phyloP scores from a whole-genome alignment of 2,329 filamentous ascomycete species.

The Fusarium temperatum region DNA sequence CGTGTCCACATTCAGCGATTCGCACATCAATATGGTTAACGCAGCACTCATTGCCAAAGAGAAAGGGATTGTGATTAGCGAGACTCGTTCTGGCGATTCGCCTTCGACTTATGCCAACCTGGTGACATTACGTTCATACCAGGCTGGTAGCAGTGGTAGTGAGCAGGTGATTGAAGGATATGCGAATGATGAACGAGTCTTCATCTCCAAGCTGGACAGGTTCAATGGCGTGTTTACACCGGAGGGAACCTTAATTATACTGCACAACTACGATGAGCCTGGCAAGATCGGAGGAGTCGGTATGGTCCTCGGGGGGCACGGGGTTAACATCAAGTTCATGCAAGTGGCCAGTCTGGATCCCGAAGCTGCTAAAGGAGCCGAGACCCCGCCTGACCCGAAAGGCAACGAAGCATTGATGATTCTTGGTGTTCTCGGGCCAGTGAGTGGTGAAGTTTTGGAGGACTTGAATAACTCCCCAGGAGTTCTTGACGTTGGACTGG shows the following conservation, averaged over 20 bases:
- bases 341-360: constrained; percentile 67
- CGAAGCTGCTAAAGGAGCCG: constrained; percentile 34
- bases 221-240: constrained; percentile 80
- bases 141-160: constrained; percentile 41
- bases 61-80: constrained; percentile 80
- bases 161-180: constrained; percentile 70
- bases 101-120: constrained; percentile 73
- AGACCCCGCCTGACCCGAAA: constrained; percentile 39
- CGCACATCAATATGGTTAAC: constrained; percentile 84
- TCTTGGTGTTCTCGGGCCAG: constrained; percentile 73
- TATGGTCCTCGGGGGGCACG: constrained; percentile 71
- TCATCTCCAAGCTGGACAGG: constrained; percentile 76
- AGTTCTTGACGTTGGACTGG: constrained; percentile 64
- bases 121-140: constrained; percentile 71
- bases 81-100: constrained; percentile 73
- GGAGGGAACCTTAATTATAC: constrained; percentile 77
- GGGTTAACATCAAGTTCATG: constrained; percentile 85
- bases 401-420: constrained; percentile 83
- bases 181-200: constrained; percentile 69
- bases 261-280: constrained; percentile 82
- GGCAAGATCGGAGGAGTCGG: constrained; percentile 87
- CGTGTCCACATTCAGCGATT: constrained; percentile 72
- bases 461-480: constrained; percentile 61
- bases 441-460: constrained; percentile 64
- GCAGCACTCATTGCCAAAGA: constrained; percentile 78